phyloP scores from a whole-genome alignment of 495 filamentous ascomycete genomes.

The Glonium stellatum region DNA sequence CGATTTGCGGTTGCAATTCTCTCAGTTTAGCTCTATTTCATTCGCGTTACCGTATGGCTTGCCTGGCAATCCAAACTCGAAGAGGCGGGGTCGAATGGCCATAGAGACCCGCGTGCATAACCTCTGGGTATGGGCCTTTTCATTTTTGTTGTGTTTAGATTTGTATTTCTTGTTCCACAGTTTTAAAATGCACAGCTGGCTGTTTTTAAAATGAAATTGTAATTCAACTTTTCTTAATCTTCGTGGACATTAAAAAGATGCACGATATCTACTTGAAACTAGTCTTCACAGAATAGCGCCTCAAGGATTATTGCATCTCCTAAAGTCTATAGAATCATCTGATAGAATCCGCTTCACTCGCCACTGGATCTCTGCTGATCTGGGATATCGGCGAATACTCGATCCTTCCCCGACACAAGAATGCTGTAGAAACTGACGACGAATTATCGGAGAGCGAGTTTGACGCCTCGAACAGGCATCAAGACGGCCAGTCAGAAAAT shows the following conservation, averaged over 20 bases:
- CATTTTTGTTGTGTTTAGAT: too few species aligned
- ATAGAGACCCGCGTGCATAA: constrained; percentile 62
- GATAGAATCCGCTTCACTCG: constrained; percentile 53
- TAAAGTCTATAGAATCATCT: constrained; percentile 71
- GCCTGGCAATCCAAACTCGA: constrained; percentile 56
- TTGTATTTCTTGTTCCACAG: too few species aligned
- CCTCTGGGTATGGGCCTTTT: constrained; percentile 51
- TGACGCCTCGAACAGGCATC: constrained; percentile 4
- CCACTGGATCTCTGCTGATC: constrained; percentile 58
- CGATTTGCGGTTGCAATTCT: constrained; percentile 62
- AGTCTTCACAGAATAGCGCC: too few species aligned
- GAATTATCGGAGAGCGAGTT: constrained; percentile 33
- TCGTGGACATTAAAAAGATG: too few species aligned
- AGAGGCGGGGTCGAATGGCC: constrained; percentile 52
- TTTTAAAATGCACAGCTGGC: too few species aligned
- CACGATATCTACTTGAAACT: too few species aligned
- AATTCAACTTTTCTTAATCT: too few species aligned
- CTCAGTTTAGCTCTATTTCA: constrained; percentile 52
- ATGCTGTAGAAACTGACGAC: constrained; percentile 41
- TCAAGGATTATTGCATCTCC: too few species aligned
- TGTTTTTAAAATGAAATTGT: too few species aligned
- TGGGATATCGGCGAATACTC: constrained; percentile 66
- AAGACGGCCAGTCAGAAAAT: constrained; percentile 40
- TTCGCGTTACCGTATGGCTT: constrained; percentile 64
- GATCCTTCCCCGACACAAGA: constrained; percentile 43